Conservation (phyloP, 2,329 filamentous ascomycete genomes). For the Ophiostoma angusticollis region DNA sequence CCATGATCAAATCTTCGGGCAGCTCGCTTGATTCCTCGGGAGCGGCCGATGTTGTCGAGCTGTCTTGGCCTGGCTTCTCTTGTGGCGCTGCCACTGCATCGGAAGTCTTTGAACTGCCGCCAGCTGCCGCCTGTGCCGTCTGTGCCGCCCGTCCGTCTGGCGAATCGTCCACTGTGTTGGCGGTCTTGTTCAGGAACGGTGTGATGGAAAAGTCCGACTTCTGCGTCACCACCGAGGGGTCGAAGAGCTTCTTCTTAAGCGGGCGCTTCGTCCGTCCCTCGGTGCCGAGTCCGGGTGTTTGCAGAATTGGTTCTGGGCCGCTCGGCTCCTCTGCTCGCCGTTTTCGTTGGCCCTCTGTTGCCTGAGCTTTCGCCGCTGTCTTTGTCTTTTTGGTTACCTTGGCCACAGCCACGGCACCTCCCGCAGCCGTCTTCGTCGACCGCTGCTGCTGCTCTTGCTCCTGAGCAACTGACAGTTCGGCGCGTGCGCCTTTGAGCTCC, state of each 20-base stretch:
- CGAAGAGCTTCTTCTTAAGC: constrained; percentile 43
- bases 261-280: constrained; percentile 22
- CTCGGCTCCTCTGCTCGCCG: constrained; percentile 32
- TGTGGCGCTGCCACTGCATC: too few species aligned
- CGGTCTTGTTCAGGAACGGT: constrained; percentile 66
- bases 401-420: constrained; percentile 1
- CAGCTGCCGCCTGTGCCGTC: neutral
- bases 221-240: constrained; percentile 55
- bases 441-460: constrained; percentile 17
- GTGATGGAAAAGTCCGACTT: constrained; percentile 93
- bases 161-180: constrained; percentile 35
- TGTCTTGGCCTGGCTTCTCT: neutral
- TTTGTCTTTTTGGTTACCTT: constrained; percentile 12
- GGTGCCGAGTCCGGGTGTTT: constrained; percentile 26
- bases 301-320: constrained; percentile 35
- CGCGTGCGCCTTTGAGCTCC: constrained; percentile 53
- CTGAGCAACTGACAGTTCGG: constrained; percentile 24
- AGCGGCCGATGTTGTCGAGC: neutral
- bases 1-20: constrained; percentile 12
- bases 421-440: constrained; percentile 24
- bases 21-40: constrained; percentile 14
- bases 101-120: neutral
- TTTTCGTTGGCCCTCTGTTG: constrained; percentile 31
- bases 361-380: constrained; percentile 15
- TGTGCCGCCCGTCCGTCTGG: constrained; percentile 13